Conservation (phyloP, 2,329 filamentous ascomycete species). For the Nigrograna mackinnonii region DNA sequence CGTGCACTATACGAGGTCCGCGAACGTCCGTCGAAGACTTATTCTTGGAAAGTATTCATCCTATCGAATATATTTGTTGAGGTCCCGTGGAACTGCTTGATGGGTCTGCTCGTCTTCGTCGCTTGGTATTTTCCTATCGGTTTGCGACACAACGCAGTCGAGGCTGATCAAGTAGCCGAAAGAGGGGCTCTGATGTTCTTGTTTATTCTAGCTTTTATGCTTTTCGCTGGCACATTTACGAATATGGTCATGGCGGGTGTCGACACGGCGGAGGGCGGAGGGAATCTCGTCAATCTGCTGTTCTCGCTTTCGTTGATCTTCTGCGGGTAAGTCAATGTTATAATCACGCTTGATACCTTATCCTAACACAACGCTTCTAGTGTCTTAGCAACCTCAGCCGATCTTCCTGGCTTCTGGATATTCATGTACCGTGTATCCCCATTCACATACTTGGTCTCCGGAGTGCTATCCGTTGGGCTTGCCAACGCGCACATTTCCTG, state of each 20-base stretch:
- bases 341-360: not conserved
- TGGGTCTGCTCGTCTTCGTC: constrained; percentile 67
- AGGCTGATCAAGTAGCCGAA: constrained; percentile 61
- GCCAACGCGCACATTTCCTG: constrained; percentile 67
- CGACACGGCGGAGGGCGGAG: constrained; percentile 70
- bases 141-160: constrained; percentile 66
- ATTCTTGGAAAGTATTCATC: constrained; percentile 81
- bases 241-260: constrained; percentile 69
- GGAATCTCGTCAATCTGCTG: constrained; percentile 70
- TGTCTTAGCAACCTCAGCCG: constrained; percentile 64
- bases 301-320: constrained; percentile 73
- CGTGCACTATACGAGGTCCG: constrained; percentile 80
- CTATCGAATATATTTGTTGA: constrained; percentile 79
- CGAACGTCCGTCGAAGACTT: constrained; percentile 78
- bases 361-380: constrained; percentile 41
- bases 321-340: constrained; percentile 46
- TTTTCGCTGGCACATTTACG: constrained; percentile 68
- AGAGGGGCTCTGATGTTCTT: constrained; percentile 73
- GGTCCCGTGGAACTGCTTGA: constrained; percentile 68
- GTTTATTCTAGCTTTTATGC: constrained; percentile 41
- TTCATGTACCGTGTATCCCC: constrained; percentile 73
- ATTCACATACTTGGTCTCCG: constrained; percentile 75
- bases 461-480: constrained; percentile 70
- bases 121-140: constrained; percentile 83
- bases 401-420: constrained; percentile 73